Conservation (phyloP, 345 rosid genomes). For the Geranium rotundifolium region DNA sequence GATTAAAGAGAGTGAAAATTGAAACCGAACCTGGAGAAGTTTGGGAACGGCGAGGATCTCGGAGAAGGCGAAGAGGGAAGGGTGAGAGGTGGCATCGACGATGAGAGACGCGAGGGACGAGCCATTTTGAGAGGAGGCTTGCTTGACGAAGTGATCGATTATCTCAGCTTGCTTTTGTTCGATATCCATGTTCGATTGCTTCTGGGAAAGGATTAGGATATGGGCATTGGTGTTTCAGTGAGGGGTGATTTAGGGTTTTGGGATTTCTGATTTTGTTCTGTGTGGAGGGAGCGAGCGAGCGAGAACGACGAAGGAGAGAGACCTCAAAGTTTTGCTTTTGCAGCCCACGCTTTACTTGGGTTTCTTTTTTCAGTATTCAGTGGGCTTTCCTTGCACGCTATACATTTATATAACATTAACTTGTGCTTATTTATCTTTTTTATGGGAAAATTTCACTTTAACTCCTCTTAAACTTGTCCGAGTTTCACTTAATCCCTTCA, state of each 20-base stretch:
- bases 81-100: conserved; percentile 74
- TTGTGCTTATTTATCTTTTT: too few species aligned
- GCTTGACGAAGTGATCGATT: conserved; percentile 52
- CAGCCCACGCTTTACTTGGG: too few species aligned
- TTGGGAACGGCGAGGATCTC: conserved; percentile 70
- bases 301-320: too few species aligned
- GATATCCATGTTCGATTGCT: conserved; percentile 47
- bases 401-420: too few species aligned
- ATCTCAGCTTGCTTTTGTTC: conserved; percentile 71
- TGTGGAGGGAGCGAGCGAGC: too few species aligned
- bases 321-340: too few species aligned
- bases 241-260: neutral
- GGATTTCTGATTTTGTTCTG: neutral
- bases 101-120: conserved; percentile 44
- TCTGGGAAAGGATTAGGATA: neutral
- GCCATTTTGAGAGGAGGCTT: conserved; percentile 43
- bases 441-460: too few species aligned
- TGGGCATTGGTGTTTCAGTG: neutral
- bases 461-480: too few species aligned
- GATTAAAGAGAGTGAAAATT: neutral
- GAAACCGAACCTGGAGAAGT: conserved; percentile 33
- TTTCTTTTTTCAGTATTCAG: too few species aligned
- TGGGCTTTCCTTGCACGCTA: too few species aligned
- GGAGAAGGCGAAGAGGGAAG: conserved; percentile 84
- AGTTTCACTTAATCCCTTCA: too few species aligned